Base-by-base conservation (phyloP, 495 filamentous ascomycete species). In the Penicillium longicatenatum region DNA sequence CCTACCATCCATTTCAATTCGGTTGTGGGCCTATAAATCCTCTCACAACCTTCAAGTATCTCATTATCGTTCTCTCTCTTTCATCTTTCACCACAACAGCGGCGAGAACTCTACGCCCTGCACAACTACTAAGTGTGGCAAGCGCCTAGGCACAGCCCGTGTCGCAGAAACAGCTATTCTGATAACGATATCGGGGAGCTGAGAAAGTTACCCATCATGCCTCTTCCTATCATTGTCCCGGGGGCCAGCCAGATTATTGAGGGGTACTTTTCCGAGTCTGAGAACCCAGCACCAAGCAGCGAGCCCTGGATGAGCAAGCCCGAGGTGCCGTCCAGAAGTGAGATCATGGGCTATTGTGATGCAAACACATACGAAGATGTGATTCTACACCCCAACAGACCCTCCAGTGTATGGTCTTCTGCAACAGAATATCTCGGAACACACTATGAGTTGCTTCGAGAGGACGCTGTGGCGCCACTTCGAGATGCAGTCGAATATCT, bases 381-480 rank as follows among this genome's bases (percentile, higher is more conserved):
- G 1, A 53, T 77, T 6, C 62, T 75, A 1, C 22, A 47, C 1
- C 56, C 70, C 4, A 83, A 84, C 44, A 64, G 62, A 14, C 67
- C 82, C 22, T 50, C 64, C 2, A 72, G 74, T 0, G 70, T 79
- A 6, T 85, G 79, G 78, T 35, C 53, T 0, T 81, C 78, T 1
- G 82, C 80, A 31, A 66, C 81, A 0, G 64, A 70, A 0, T 90
- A 90, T 45, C 72, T 92, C 2, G 65, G 77, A 54, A 75, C 83
- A 0, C 87, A 90, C 50, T 91, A 91, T 64, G 71, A 79, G 16
- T 75, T 92, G 12, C 68, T 89, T n/a, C 74, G 88, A 42, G 83
- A 88, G 54, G 89, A 92, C 59, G 78, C 77, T 0, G 72, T 84
- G 11, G 78, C 84, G 8, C 78, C 82, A 0, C 70, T 92, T 16